Conservation (phyloP, 805 yeast genomes). For the Barnettozyma populi region DNA sequence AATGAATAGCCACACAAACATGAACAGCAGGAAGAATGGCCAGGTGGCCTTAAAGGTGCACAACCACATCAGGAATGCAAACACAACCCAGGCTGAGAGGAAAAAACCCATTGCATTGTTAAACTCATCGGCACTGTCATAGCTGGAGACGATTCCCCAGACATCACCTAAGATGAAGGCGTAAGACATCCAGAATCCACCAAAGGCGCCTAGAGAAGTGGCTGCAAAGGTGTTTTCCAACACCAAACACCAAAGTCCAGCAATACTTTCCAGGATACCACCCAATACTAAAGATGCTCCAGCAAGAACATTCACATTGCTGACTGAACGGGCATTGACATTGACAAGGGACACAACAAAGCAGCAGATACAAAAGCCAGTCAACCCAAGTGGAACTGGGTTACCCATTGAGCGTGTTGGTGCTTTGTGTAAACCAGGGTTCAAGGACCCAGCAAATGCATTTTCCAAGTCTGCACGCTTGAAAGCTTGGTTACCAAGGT, state of each 20-base stretch:
- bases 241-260: slow-evolving; percentile 75
- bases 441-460: slow-evolving; percentile 58
- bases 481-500: slow-evolving; percentile 37
- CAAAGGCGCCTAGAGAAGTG: slow-evolving; percentile 43
- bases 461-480: slow-evolving; percentile 49
- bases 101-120: slow-evolving; percentile 53
- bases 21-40: slow-evolving; percentile 52
- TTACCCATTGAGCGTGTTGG: slow-evolving; percentile 55
- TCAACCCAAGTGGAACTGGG: slow-evolving; percentile 72
- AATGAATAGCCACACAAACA: slow-evolving; percentile 49
- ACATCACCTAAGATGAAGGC: slow-evolving; percentile 58
- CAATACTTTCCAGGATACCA: slow-evolving; percentile 63
- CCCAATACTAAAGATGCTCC: slow-evolving; percentile 69
- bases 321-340: slow-evolving; percentile 63
- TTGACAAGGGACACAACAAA: slow-evolving; percentile 61
- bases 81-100: slow-evolving; percentile 58
- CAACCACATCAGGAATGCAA: slow-evolving; percentile 51
- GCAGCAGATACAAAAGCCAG: slow-evolving; percentile 54
- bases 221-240: slow-evolving; percentile 75
- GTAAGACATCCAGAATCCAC: slow-evolving; percentile 76
- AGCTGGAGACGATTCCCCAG: slow-evolving; percentile 49
- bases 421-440: slow-evolving; percentile 39
- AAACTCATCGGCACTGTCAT: slow-evolving; percentile 39
- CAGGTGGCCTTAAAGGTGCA: slow-evolving; percentile 56
- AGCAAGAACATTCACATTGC: slow-evolving; percentile 53